phyloP scores from a whole-genome alignment of 2,329 filamentous ascomycete genomes.

The Diaporthe sp. region DNA sequence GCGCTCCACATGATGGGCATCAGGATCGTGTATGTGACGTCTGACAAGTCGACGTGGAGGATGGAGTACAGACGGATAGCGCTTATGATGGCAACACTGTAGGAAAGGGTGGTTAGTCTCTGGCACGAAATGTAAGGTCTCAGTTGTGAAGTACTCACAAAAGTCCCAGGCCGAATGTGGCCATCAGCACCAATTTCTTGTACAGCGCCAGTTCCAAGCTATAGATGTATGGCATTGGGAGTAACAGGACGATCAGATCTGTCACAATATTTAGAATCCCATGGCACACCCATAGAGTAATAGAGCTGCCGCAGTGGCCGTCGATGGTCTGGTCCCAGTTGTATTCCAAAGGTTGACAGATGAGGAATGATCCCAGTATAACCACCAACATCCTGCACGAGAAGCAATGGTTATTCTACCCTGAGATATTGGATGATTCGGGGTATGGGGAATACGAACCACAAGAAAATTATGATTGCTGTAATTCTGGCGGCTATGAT shows the following conservation, averaged over 20 bases:
- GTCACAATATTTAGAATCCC: slow-evolving; percentile 22
- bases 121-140: background rate
- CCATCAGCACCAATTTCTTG: slow-evolving; percentile 28
- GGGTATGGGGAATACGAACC: background rate
- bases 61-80: slow-evolving; percentile 53
- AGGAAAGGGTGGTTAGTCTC: background rate
- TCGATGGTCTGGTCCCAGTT: slow-evolving; percentile 33
- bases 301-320: slow-evolving; percentile 3
- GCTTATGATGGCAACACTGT: slow-evolving; percentile 48
- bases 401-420: background rate
- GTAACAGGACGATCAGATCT: slow-evolving; percentile 18
- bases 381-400: slow-evolving; percentile 18
- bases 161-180: slow-evolving; percentile 8
- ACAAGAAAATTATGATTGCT: background rate
- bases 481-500: background rate
- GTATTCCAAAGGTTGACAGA: slow-evolving; percentile 32
- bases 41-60: slow-evolving; percentile 50
- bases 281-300: background rate
- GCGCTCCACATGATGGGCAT: slow-evolving; percentile 54
- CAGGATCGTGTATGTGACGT: slow-evolving; percentile 53
- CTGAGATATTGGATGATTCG: background rate
- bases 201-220: slow-evolving; percentile 23
- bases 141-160: background rate
- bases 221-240: slow-evolving; percentile 30
- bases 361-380: slow-evolving; percentile 45